Base-by-base conservation (phyloP, 352 stramenopile species). In the Thalassiosira livingstoniorum region DNA sequence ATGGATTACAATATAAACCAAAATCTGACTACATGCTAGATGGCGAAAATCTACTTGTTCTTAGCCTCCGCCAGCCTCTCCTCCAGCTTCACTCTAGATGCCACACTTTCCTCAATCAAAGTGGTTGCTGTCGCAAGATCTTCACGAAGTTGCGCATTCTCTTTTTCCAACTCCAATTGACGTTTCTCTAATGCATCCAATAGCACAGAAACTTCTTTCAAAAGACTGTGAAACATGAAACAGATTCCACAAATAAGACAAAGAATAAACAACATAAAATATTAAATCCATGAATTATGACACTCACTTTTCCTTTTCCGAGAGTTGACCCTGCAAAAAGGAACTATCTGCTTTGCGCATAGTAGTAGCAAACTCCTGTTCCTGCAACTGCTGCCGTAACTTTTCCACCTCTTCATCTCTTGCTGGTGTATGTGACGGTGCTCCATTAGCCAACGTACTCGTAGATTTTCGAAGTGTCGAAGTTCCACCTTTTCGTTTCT, bases 181-280 rank as follows among this genome's bases (percentile, higher is more conserved):
- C 87, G 74, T 64, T 87, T 79, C 70, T 94, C 90, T n/a, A 94
- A 62, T 54, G 75, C 78, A 35, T 93, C 90, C 35, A 94, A 69
- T 47, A 94, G 64, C 32, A 88, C 84, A 31, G 81, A 87, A 11
- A 94, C 87, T 80, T 94, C 90, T 60, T 83, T 75, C 35, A 94
- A 62, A 34, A 94, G 69, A 31, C 78, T 79, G 54, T 32, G 31
- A 63, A 4, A 23, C 10, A 1, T 32, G 27, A 66, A 66, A 66
- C 21, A 39, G 27, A 43, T n/a, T 3, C 2, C 51, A 29, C 27
- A 47, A 51, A 51, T 29, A 23, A 63, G 54, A n/a, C 2, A 4
- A 63, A 35, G 5, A 34, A 32, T 37, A 23, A 21, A 63, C 15
- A 21, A 27, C n/a, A 43, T 18, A 47, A 25, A 29, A 2, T 11